These are phyloP conservation scores for Saccharomycopsis crataegensis DNA, from an alignment of 1,139 yeast genomes.

Conservation along the genomic window DNA sequence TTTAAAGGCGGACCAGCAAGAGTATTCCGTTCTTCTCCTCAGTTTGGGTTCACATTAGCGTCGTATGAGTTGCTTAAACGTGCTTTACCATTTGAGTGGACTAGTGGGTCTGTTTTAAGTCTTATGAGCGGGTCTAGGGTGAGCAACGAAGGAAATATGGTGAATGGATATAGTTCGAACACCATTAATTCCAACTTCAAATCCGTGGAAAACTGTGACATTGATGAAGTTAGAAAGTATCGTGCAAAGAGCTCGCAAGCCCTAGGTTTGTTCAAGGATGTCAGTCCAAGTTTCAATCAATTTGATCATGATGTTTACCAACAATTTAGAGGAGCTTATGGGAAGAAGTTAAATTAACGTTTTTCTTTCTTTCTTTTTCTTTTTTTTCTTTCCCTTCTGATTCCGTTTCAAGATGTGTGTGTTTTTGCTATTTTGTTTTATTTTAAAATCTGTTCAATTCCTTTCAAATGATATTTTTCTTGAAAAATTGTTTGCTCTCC, in stretches of 20 bases:
- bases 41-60: constrained; percentile 94
- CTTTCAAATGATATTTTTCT: neutral
- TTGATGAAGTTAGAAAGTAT: neutral
- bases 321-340: constrained; percentile 28
- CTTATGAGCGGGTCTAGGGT: constrained; percentile 1
- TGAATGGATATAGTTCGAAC: constrained; percentile 1
- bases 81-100: constrained; percentile 41
- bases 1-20: constrained; percentile 97
- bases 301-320: constrained; percentile 46
- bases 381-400: neutral
- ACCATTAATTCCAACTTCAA: constrained; percentile 14
- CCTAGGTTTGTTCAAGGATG: constrained; percentile 52
- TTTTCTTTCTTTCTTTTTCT: neutral
- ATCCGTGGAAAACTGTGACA: neutral
- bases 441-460: neutral
- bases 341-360: neutral
- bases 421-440: constrained; percentile 26
- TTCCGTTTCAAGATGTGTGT: constrained; percentile 19
- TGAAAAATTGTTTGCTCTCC: neutral
- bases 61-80: constrained; percentile 82
- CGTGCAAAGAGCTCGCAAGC: constrained; percentile 27
- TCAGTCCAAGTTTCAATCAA: constrained; percentile 54
- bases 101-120: constrained; percentile 6
- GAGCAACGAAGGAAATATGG: constrained; percentile 8
- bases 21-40: constrained; percentile 92